phyloP scores from a whole-genome alignment of 257 asterid species.

The Solanum bulbocastanum region DNA sequence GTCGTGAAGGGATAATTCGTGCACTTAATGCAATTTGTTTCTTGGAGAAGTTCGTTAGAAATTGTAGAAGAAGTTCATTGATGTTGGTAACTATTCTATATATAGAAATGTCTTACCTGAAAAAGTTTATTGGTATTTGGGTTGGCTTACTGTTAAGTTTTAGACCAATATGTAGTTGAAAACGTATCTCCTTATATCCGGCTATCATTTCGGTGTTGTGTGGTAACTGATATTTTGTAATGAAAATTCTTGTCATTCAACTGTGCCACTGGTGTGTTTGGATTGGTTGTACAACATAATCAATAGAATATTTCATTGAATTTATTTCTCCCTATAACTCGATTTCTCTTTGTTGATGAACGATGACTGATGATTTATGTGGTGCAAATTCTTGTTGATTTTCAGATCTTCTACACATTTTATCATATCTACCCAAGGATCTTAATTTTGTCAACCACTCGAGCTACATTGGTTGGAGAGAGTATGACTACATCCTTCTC shows the following conservation, averaged over 20 bases:
- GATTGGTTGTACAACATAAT: not conserved
- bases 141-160: not conserved
- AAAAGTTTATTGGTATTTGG: not conserved
- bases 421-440: conserved; percentile 79
- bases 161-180: not conserved
- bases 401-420: conserved; percentile 88
- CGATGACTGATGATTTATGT: not conserved
- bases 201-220: not conserved
- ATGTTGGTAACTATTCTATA: not conserved
- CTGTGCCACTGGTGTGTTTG: not conserved
- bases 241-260: not conserved
- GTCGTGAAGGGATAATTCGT: not conserved
- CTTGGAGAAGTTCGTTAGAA: not conserved
- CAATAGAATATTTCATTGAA: not conserved
- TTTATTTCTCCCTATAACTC: not conserved
- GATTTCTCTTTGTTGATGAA: not conserved
- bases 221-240: not conserved
- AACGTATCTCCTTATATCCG: not conserved
- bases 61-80: not conserved
- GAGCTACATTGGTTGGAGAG: conserved; percentile 95
- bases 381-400: conserved; percentile 10
- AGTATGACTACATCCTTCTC: conserved; percentile 39
- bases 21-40: not conserved
- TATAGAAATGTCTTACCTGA: not conserved
- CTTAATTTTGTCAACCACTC: conserved; percentile 85